These are phyloP conservation scores for Dalbergia cochinchinensis DNA, from an alignment of 306 rosid species.

Conservation along the genomic window DNA sequence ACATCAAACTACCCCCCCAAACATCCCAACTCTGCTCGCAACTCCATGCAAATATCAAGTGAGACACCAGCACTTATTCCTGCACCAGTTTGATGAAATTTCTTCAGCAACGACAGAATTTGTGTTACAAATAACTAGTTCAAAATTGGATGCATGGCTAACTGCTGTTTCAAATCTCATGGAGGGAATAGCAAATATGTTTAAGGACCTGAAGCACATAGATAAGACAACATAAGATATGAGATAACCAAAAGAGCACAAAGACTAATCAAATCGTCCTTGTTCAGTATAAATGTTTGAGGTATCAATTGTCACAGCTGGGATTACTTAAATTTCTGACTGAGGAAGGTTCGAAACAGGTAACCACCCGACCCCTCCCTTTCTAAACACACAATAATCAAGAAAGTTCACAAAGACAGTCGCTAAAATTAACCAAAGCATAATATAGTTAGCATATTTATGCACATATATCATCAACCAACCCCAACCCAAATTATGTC, in stretches of 20 bases:
- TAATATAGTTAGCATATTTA: background rate
- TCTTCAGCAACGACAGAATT: slow-evolving; percentile 31
- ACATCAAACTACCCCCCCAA: slow-evolving; percentile 47
- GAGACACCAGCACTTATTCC: slow-evolving; percentile 16
- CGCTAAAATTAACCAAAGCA: slow-evolving; percentile 8
- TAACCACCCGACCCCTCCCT: background rate
- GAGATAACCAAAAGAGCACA: slow-evolving; percentile 8
- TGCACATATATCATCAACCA: slow-evolving; percentile 13
- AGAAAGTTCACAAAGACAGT: background rate
- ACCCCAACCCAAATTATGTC: background rate
- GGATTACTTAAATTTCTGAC: background rate
- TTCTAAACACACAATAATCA: background rate
- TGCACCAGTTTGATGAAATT: background rate
- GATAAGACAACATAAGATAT: slow-evolving; percentile 10
- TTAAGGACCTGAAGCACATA: slow-evolving; percentile 11
- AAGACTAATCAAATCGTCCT: background rate
- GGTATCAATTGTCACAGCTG: background rate
- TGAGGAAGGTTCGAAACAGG: slow-evolving; percentile 5
- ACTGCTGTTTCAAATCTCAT: background rate
- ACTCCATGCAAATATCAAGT: slow-evolving; percentile 15
- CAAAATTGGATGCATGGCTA: background rate
- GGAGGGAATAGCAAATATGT: background rate
- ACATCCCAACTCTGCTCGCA: slow-evolving; percentile 48
- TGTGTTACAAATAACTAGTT: slow-evolving; percentile 24
- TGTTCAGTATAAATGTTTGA: slow-evolving; percentile 15